These are phyloP conservation scores for Withania somnifera DNA, from an alignment of 305 asterid genomes.

Conservation along the genomic window DNA sequence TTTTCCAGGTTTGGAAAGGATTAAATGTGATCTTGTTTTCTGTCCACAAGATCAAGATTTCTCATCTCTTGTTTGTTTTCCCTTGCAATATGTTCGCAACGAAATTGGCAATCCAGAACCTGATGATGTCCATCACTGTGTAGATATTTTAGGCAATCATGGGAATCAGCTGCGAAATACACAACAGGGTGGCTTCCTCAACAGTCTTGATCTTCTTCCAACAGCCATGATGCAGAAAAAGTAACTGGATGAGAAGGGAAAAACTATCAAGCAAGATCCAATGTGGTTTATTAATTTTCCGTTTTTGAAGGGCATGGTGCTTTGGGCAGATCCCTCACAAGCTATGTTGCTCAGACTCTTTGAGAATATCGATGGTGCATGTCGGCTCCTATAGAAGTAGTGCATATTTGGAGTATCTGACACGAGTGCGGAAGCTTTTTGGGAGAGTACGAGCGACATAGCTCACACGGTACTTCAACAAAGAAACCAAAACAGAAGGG, in stretches of 20 bases:
- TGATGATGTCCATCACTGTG: conserved; percentile 8
- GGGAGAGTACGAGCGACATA: background rate
- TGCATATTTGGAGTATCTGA: background rate
- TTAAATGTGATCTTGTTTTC: conserved; percentile 4
- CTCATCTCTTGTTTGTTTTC: conserved; percentile 15
- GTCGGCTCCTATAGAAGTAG: background rate
- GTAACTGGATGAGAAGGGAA: conserved; percentile 14
- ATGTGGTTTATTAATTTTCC: background rate
- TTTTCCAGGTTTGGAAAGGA: background rate
- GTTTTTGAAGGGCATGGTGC: background rate
- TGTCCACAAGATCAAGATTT: background rate
- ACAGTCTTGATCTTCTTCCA: conserved; percentile 20
- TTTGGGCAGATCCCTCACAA: background rate
- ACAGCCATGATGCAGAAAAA: conserved; percentile 22
- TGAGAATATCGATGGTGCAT: background rate
- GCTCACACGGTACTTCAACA: background rate
- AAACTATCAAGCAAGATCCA: background rate
- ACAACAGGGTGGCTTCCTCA: conserved; percentile 18
- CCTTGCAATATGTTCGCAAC: conserved; percentile 8
- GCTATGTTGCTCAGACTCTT: background rate
- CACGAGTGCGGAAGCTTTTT: background rate
- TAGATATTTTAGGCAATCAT: background rate
- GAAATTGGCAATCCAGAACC: conserved; percentile 9
- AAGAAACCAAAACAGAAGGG: background rate
- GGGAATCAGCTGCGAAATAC: conserved; percentile 19